Evolutionary conservation across 1,284 basidiomycete species (phyloP), one percentile per base, ranked within the genome.

Genomic region (Rhodotorula sp.): DNA sequence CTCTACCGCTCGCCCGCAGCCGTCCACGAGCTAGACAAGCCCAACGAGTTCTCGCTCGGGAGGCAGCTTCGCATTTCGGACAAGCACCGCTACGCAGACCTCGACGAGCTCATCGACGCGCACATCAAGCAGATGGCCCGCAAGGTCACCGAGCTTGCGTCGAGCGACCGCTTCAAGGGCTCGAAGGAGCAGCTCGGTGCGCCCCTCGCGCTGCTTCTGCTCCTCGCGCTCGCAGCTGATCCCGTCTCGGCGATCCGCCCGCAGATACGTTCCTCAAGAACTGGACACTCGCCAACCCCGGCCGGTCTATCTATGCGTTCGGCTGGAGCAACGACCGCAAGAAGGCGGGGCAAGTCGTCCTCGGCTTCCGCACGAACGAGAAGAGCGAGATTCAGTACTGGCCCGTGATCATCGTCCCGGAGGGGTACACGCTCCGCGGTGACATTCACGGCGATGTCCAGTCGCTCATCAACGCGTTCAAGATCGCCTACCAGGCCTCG

Each of bases 81-180:
- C 63, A 88, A 88, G 76, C 92, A 94, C 80, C 88, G 86, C 55
- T 99, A 97, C 82, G 89, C 91, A 57, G 97, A 99, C 85, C 85
- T 99, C 63, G 97, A 99, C 82, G 97, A 99, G 80, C 83, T 99
- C 77, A 94, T 99, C 78, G 94, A 98, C 82, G 95, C 94, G 80
- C 95, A 99, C 81, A 89, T 99, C 66, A 91, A 94, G 84, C 91
- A 95, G 17, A 97, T 95, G 85, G 90, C 91, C 60, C 88, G 92
- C 69, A 91, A 93, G 80, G 91, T 98, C 9, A 95, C 98, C 81
- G 94, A 98, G 81, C 84, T 99, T 75, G 94, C 94, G 88, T 87
- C 89, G 60, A 92, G 96, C 81, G 97, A 99, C 80, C 97, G 97
- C 82, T 99, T 91, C 86, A 94, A 95, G 82, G 88, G 88, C 59